Conservation (phyloP, 2,329 filamentous ascomycete species). For the Diaporthe destruens region DNA sequence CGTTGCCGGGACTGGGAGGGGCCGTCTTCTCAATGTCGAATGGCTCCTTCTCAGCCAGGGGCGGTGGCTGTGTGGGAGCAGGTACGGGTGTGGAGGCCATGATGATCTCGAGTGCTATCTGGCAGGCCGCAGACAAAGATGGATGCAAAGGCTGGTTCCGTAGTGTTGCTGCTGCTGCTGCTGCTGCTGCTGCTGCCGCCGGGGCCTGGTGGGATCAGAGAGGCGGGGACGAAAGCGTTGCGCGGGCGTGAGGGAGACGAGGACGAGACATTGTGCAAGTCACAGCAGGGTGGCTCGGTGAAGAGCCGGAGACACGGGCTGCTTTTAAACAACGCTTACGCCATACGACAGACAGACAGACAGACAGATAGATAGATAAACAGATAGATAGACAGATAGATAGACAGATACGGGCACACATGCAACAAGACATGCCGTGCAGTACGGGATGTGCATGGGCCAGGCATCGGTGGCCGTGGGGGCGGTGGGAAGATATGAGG, state of each 20-base stretch:
- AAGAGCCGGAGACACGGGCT: conserved; percentile 23
- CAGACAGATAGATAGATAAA: too few relatives aligned
- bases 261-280: conserved; percentile 39
- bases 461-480: background rate
- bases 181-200: too few relatives aligned
- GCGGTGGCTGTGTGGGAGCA: conserved; percentile 8
- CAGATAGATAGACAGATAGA: too few relatives aligned
- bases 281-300: background rate
- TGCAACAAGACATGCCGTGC: background rate
- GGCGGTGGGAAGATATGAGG: background rate
- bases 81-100: conserved; percentile 6
- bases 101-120: background rate
- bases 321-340: conserved; percentile 36
- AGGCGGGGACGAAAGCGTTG: conserved; percentile 25
- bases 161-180: too few relatives aligned
- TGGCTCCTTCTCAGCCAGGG: conserved; percentile 27
- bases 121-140: background rate
- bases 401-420: too few relatives aligned
- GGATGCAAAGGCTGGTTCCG: background rate
- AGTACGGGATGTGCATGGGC: background rate
- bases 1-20: conserved; percentile 31
- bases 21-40: conserved; percentile 38
- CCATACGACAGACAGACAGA: background rate
- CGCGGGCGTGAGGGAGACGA: conserved; percentile 10
- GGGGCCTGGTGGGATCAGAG: conserved; percentile 12